These are phyloP conservation scores for Colletotrichum endophyticum DNA, from an alignment of 2,329 filamentous ascomycete species.

Conservation along the genomic window DNA sequence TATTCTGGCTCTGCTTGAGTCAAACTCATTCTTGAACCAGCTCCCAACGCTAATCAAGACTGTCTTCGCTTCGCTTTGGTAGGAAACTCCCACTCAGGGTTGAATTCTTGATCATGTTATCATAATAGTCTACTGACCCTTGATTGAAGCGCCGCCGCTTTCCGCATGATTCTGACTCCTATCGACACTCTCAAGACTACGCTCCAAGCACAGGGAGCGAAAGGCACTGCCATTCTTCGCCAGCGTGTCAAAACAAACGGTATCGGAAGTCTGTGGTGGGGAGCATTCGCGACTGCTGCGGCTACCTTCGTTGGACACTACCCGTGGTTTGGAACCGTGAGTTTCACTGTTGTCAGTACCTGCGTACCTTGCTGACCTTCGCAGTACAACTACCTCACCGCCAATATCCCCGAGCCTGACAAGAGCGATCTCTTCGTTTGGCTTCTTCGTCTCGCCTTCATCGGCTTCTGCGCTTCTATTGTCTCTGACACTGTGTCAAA, in stretches of 20 bases:
- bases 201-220: conserved; percentile 49
- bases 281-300: conserved; percentile 51
- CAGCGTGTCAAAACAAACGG: conserved; percentile 49
- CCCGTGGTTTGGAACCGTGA: conserved; percentile 54
- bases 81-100: neutral
- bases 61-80: conserved; percentile 51
- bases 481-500: conserved; percentile 53
- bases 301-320: conserved; percentile 55
- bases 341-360: neutral
- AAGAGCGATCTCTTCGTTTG: conserved; percentile 44
- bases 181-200: conserved; percentile 57
- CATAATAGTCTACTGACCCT: neutral
- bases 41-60: conserved; percentile 49
- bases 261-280: conserved; percentile 53
- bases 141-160: conserved; percentile 42
- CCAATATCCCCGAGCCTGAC: conserved; percentile 42
- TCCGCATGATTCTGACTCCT: conserved; percentile 52
- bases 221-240: conserved; percentile 46
- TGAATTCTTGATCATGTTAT: neutral
- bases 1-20: conserved; percentile 51
- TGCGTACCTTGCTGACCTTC: neutral
- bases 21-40: conserved; percentile 47
- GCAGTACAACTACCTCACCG: conserved; percentile 49
- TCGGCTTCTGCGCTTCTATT: conserved; percentile 48
- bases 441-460: conserved; percentile 47